Evolutionary conservation across 306 rosid species (phyloP), one percentile per base, ranked within the genome.

Genomic region (Arachis stenosperma): DNA sequence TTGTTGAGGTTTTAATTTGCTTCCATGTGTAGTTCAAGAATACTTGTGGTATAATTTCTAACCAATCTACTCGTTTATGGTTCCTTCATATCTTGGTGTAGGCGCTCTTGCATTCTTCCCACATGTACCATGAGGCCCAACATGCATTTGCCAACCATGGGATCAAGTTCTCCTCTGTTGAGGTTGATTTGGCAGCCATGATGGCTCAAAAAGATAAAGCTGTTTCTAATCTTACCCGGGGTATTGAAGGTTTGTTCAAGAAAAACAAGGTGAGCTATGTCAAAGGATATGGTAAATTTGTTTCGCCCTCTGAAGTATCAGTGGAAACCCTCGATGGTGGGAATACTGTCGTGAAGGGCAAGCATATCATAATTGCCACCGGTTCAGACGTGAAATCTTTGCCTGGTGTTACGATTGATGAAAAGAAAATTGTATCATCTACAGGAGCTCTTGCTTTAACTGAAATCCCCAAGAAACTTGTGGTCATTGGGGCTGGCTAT

Each of bases 71-170:
- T 79, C 56, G 75, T 75, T 67, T 71, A 33, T 60, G 67, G 5
- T 40, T 3, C 61, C 61, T 69, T 4, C 22, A 36, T 75, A 14
- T 60, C 70, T 79, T 61, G 55, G 72, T 78, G 58, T 87, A 95
- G 99, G 98, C 99, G 0, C 97, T 95, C 56, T 88, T 95, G 74
- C 99, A 95, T 79, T 95, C 99, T 71, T 88, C 99, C 22, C 99
- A 91, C 81, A 81, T 91, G 99, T 95, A 89, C 81, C 90, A 95
- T 76, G 99, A 95, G 86, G 99, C 99, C 56, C 82, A 79, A 83
- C 99, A 95, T 73, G 11, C 99, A 60, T 95, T 95, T 70, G 79
- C 90, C 69, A 65, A 30, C 81, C 98, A 95, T 63, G 99, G 99
- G 56, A 89, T 95, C 66, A 95, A 87, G 85, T 8, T 90, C 59